A percentile compares a stretch with the other conserved stretches of the same genome.
These are phyloP conservation scores for Alternaria rosae DNA, from an alignment of 2,329 filamentous ascomycete species.

Conservation along the genomic window DNA sequence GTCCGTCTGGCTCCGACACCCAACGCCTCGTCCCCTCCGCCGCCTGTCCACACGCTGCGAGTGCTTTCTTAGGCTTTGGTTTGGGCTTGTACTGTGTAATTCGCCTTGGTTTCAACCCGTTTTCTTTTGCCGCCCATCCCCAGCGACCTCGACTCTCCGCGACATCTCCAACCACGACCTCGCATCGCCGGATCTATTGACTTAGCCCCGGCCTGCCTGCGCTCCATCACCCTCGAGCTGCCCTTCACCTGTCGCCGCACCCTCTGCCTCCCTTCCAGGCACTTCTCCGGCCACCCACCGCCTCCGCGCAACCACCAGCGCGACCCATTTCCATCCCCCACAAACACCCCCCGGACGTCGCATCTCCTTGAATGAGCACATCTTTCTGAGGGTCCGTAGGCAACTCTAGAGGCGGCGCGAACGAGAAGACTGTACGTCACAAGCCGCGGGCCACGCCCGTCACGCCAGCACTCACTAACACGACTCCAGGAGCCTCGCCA, in stretches of 20 bases:
- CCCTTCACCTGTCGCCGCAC: conserved; percentile 22
- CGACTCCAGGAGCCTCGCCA: conserved; percentile 47
- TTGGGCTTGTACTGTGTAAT: conserved; percentile 19
- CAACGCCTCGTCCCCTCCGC: conserved; percentile 15
- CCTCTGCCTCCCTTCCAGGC: conserved; percentile 22
- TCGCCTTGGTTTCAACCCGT: conserved; percentile 23
- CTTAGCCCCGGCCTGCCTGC: conserved; percentile 46
- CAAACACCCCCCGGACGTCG: conserved; percentile 27
- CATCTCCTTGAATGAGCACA: conserved; percentile 48
- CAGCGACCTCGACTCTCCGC: conserved; percentile 19
- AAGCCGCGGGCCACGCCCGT: neutral
- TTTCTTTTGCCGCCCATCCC: conserved; percentile 16
- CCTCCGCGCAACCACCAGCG: conserved; percentile 10
- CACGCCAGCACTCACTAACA: conserved; percentile 26
- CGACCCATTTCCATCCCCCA: conserved; percentile 21
- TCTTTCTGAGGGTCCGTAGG: conserved; percentile 40
- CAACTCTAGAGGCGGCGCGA: conserved; percentile 48
- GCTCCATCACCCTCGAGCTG: conserved; percentile 24
- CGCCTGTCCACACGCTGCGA: conserved; percentile 8
- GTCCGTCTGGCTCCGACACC: conserved; percentile 16
- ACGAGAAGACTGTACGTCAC: conserved; percentile 51
- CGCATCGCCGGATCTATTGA: conserved; percentile 50
- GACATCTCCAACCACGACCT: conserved; percentile 23
- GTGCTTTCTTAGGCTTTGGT: conserved; percentile 15
- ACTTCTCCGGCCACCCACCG: neutral